A percentile compares a stretch with the other conserved stretches of the same genome.
Evolutionary conservation across 2,329 filamentous ascomycete species (phyloP).

Genomic region (Myrmaecium sp.): DNA sequence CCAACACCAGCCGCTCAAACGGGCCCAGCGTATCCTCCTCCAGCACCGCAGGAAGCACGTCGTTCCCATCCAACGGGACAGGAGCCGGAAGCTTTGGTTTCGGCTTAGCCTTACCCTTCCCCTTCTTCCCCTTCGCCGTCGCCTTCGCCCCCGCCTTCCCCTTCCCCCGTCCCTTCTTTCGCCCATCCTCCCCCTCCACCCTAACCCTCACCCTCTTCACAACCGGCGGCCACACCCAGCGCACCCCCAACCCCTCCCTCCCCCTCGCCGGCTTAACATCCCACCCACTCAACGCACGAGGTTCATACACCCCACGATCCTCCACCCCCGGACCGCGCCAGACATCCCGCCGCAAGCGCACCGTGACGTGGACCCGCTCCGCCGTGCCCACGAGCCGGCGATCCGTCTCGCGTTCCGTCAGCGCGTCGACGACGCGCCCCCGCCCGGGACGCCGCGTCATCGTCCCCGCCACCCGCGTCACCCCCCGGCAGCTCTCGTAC

Average conservation of each 20-base stretch:
- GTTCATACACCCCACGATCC: slow-evolving; percentile 3
- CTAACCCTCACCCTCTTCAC: not conserved
- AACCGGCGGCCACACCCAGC: not conserved
- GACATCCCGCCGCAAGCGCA: slow-evolving; percentile 5
- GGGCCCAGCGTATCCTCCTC: slow-evolving; percentile 2
- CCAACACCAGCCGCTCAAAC: slow-evolving; percentile 3
- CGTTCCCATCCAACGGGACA: too few species aligned
- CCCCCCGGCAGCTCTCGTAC: slow-evolving; percentile 4
- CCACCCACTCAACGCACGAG: slow-evolving; percentile 5
- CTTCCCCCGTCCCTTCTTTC: not conserved
- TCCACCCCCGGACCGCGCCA: slow-evolving; percentile 3
- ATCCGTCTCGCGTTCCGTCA: slow-evolving; percentile 2
- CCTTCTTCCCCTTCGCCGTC: not conserved
- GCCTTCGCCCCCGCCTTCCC: not conserved
- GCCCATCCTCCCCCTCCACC: not conserved
- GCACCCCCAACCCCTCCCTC: slow-evolving; percentile 1
- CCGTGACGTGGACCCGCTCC: slow-evolving; percentile 7
- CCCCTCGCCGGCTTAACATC: too few species aligned
- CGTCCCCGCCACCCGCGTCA: slow-evolving; percentile 5
- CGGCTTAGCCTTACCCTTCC: not conserved
- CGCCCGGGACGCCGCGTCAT: slow-evolving; percentile 5
- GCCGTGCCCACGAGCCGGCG: slow-evolving; percentile 5
- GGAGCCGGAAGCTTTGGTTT: too few species aligned
- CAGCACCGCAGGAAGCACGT: too few species aligned
- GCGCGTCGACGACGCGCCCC: slow-evolving; percentile 4